Percentiles rank a stretch among this genome's conserved stretches.
phyloP scores from a whole-genome alignment of 2,329 filamentous ascomycete genomes.

The Cladorrhinum sp. region DNA sequence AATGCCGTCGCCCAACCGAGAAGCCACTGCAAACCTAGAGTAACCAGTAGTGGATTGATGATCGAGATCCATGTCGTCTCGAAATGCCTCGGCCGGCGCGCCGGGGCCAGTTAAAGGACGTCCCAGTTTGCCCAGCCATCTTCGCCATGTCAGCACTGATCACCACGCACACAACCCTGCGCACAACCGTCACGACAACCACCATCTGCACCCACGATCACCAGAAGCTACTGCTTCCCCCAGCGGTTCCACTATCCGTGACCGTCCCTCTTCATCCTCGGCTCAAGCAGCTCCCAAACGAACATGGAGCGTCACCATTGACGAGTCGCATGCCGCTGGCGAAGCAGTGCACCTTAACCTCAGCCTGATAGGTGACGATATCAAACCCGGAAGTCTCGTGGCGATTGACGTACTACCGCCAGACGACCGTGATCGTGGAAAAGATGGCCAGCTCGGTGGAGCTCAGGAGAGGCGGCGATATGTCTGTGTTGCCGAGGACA shows the following conservation, averaged over 20 bases:
- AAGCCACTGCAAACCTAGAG: not conserved
- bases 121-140: conserved; percentile 50
- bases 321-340: conserved; percentile 67
- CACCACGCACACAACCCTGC: conserved; percentile 36
- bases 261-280: conserved; percentile 29
- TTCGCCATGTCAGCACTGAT: conserved; percentile 52
- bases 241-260: conserved; percentile 48
- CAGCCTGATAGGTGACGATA: conserved; percentile 62
- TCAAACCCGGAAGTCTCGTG: conserved; percentile 67
- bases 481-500: conserved; percentile 69
- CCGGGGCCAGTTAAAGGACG: conserved; percentile 43
- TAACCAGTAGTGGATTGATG: conserved; percentile 16
- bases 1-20: not conserved
- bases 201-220: conserved; percentile 33
- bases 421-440: conserved; percentile 39
- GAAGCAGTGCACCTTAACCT: conserved; percentile 80
- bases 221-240: conserved; percentile 51
- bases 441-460: conserved; percentile 22
- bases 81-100: conserved; percentile 39
- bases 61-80: conserved; percentile 30
- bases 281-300: conserved; percentile 40
- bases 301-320: conserved; percentile 55
- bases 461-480: conserved; percentile 46
- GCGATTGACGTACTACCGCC: conserved; percentile 64
- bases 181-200: not conserved